Evolutionary conservation across 805 yeast genomes (phyloP), one percentile per base, ranked within the genome.

Genomic region (Zygoascus flipseniorum): DNA sequence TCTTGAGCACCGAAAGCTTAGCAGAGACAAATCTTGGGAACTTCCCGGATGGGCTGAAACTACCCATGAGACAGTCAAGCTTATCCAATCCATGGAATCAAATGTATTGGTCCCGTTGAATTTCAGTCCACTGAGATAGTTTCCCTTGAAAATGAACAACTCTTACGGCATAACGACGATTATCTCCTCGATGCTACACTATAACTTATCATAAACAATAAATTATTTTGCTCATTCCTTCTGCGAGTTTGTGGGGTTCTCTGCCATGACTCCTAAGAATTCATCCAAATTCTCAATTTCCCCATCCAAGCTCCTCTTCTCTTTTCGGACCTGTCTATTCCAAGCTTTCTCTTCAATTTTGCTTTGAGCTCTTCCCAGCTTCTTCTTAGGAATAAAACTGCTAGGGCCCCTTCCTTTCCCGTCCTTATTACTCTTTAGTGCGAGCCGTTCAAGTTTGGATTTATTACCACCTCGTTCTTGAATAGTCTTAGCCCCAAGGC

Each of bases 401-500:
- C 39, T 35, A n/a, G 39, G 39, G 16, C 39, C 39, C 28, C 31
- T 43, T 19, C 51, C 49, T 8, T 31, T 31, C 28, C 32, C 39
- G 20, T 48, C 49, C 10, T 31, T 31, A 26, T 50, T 50, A 31
- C 35, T 48, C 54, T 39, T 47, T 8, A 18, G n/a, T n/a, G 26
- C 14, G 14, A 55, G 18, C 35, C 42, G 48, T 9, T 45, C 51
- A 37, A 56, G 53, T 48, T 57, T 54, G n/a, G 50, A 31, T 10
- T 35, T 19, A 39, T 60, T 60, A 8, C 68, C 69, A 14, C 68
- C 69, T n/a, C 71, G 59, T 5, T 19, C 35, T 48, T 65, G 69
- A 31, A 73, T 76, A 1, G 80, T 73, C 65, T 85, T 85, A 2
- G 82, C 82, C 37, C 77, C 86, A 42, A 82, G 67, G 0, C 86